Evolutionary conservation across 768 basidiomycete genomes (phyloP).

Genomic region (Saitozyma sp.): DNA sequence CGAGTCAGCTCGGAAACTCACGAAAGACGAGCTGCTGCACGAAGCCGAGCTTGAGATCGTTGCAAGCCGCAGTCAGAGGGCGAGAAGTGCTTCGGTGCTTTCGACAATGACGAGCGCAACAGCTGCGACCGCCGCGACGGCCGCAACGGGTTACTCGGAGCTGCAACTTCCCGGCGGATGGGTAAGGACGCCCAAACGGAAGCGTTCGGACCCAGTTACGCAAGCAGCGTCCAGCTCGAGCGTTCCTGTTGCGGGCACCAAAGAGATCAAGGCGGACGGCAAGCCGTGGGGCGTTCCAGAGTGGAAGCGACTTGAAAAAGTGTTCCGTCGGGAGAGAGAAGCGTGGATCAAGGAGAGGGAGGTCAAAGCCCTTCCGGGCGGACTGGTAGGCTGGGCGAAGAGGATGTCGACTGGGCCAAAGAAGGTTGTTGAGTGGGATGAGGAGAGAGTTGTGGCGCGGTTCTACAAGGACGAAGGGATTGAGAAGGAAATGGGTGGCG

Average conservation of each 20-base stretch:
- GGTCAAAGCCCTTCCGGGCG: constrained; percentile 29
- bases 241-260: background rate
- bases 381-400: constrained; percentile 34
- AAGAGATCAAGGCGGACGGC: background rate
- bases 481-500: constrained; percentile 8
- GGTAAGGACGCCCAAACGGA: constrained; percentile 28
- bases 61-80: constrained; percentile 12
- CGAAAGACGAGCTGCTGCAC: constrained; percentile 61
- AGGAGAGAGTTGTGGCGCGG: constrained; percentile 23
- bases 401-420: constrained; percentile 14
- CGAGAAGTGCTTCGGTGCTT: constrained; percentile 8
- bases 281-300: constrained; percentile 36
- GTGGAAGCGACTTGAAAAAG: constrained; percentile 46
- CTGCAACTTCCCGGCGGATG: constrained; percentile 32
- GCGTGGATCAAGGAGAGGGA: constrained; percentile 35
- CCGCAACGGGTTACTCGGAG: background rate
- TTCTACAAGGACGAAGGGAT: constrained; percentile 19
- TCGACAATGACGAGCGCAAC: background rate
- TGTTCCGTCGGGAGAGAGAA: constrained; percentile 31
- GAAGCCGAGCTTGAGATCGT: constrained; percentile 63
- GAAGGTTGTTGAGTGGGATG: constrained; percentile 24
- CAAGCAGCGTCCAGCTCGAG: background rate
- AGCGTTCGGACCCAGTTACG: constrained; percentile 2
- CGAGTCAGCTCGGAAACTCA: constrained; percentile 15
- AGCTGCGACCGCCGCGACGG: background rate